Evolutionary conservation across 2,329 filamentous ascomycete species (phyloP).

Genomic region (Scopulariopsis brevicaulis): DNA sequence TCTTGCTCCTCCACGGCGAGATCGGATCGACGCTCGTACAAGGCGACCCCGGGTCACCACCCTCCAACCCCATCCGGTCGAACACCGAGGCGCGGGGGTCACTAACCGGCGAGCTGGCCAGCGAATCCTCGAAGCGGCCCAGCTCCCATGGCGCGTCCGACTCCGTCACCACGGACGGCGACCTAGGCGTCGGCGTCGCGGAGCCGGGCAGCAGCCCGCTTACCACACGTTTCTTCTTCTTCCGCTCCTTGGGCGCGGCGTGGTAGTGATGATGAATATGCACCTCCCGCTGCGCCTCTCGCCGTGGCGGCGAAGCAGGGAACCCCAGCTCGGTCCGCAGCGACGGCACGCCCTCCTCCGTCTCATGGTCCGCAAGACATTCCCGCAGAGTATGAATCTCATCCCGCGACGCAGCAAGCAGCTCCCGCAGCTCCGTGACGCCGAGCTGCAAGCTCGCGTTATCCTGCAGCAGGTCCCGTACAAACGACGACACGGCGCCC

Average conservation of each 20-base stretch:
- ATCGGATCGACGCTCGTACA: constrained; percentile 63
- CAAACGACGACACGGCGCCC: constrained; percentile 85
- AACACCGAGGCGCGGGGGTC: constrained; percentile 67
- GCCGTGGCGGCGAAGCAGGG: constrained; percentile 19
- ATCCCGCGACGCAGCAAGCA: constrained; percentile 85
- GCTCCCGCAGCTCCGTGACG: constrained; percentile 80
- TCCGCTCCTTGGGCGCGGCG: constrained; percentile 50
- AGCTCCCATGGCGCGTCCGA: constrained; percentile 11
- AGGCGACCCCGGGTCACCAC: constrained; percentile 51
- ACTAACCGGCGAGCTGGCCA: constrained; percentile 72
- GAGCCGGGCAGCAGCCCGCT: neutral
- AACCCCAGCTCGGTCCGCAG: constrained; percentile 62
- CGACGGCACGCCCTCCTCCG: constrained; percentile 40
- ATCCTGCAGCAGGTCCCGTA: constrained; percentile 88
- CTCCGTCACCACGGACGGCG: neutral
- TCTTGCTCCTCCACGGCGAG: constrained; percentile 29
- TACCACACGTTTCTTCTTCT: constrained; percentile 51
- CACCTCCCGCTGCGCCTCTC: constrained; percentile 50
- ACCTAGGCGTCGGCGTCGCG: neutral
- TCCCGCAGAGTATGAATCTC: constrained; percentile 83
- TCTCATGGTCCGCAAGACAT: constrained; percentile 70
- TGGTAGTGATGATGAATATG: constrained; percentile 97
- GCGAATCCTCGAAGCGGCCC: constrained; percentile 31
- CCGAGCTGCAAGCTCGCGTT: constrained; percentile 90
- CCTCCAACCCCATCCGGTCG: constrained; percentile 50